Conservation (phyloP, 139 green algal genomes). For the Auxenochlorella pyrenoidosa region DNA sequence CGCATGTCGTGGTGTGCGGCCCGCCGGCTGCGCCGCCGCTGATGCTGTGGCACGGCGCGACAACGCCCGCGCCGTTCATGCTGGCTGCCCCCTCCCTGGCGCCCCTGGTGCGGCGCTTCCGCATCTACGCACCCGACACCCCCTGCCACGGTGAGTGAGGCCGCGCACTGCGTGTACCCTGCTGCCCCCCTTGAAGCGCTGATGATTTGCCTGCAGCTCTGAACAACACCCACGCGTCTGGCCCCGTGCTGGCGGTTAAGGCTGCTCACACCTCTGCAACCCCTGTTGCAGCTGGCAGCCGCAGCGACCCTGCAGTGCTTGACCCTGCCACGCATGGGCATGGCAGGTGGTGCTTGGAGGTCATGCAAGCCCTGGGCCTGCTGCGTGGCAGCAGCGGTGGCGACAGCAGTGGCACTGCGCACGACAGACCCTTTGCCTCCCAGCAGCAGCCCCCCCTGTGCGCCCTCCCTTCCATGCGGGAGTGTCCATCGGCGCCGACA, state of each 20-base stretch:
- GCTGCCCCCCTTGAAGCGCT: too few relatives aligned
- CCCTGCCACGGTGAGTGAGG: conserved; percentile 14
- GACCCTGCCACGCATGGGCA: background rate
- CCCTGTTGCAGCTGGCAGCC: background rate
- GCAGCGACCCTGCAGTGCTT: conserved; percentile 5
- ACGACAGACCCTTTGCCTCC: too few relatives aligned
- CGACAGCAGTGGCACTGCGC: too few relatives aligned
- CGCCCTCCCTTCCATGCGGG: background rate
- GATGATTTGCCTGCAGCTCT: too few relatives aligned
- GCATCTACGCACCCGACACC: background rate
- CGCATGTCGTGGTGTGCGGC: background rate
- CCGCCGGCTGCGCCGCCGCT: background rate
- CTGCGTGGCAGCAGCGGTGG: background rate
- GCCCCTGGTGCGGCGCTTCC: conserved; percentile 1
- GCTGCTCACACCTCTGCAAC: background rate
- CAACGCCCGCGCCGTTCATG: background rate
- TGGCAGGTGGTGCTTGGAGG: background rate
- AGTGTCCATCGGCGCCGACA: background rate
- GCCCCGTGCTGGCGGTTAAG: too few relatives aligned
- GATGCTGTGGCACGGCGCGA: conserved; percentile 6
- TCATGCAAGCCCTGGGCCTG: background rate
- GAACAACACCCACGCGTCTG: too few relatives aligned
- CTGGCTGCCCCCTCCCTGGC: background rate
- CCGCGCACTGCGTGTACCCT: too few relatives aligned
- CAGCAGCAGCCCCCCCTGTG: background rate